Conservation (phyloP, 176 grass and related monocot species). For the Lolium perenne region DNA sequence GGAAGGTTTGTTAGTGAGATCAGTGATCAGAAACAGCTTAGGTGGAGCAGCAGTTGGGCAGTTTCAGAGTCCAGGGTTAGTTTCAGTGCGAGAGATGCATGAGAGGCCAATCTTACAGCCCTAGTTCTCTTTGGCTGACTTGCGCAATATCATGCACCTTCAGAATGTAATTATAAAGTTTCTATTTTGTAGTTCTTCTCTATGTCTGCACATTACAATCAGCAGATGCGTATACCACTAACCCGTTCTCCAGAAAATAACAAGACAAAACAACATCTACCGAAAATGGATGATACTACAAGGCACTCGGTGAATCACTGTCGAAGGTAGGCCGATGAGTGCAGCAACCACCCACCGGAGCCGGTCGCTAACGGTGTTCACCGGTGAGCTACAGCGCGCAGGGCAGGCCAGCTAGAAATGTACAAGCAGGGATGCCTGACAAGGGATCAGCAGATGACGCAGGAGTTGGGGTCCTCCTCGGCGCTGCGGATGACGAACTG, state of each 20-base stretch:
- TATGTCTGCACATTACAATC: background rate
- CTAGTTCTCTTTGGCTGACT: background rate
- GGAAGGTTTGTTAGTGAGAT: background rate
- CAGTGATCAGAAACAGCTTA: background rate
- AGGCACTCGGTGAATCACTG: background rate
- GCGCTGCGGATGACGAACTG: constrained; percentile 58
- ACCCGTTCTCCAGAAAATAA: background rate
- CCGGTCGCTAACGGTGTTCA: background rate
- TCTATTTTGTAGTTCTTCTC: background rate
- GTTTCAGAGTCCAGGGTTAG: background rate
- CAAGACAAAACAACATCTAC: background rate
- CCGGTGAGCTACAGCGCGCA: background rate
- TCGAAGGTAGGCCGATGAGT: background rate
- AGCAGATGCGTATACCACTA: background rate
- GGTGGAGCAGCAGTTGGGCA: background rate
- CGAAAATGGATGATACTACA: background rate
- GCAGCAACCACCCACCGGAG: constrained; percentile 12
- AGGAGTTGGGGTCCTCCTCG: constrained; percentile 83
- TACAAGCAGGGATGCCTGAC: background rate
- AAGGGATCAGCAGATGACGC: constrained; percentile 68
- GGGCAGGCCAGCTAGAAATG: constrained; percentile 1
- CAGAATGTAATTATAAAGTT: background rate
- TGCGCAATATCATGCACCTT: background rate
- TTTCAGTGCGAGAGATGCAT: background rate
- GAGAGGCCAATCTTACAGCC: background rate